Conservation (phyloP, 192 early-diverging fungal species). For the Neocallimastix lanati region DNA sequence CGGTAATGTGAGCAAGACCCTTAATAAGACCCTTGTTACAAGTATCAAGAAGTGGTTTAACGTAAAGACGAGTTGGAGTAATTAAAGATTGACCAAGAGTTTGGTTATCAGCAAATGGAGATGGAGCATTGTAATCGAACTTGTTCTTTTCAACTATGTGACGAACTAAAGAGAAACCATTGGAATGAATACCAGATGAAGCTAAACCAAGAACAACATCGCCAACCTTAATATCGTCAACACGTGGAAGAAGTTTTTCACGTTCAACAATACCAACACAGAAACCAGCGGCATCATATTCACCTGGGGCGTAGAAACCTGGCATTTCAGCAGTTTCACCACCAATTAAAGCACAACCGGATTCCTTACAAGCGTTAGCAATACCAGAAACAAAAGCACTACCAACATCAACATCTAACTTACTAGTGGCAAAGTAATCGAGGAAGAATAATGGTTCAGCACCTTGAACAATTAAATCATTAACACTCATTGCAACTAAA, state of each 20-base stretch:
- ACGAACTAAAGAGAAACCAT: conserved; percentile 96
- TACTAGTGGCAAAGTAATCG: conserved; percentile 93
- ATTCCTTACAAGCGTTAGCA: conserved; percentile 73
- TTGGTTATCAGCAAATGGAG: conserved; percentile 43
- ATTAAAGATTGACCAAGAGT: conserved; percentile 74
- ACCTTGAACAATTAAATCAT: conserved; percentile 95
- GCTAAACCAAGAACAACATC: conserved; percentile 79
- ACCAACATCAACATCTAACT: conserved; percentile 80
- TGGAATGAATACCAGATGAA: conserved; percentile 96
- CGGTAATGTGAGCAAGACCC: conserved; percentile 95
- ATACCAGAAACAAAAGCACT: conserved; percentile 83
- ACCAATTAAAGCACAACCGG: conserved; percentile 87
- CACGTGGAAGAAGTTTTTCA: conserved; percentile 62
- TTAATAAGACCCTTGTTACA: conserved; percentile 60
- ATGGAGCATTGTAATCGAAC: conserved; percentile 51
- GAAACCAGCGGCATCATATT: conserved; percentile 88
- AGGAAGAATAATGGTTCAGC: conserved; percentile 97
- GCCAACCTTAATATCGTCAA: conserved; percentile 50
- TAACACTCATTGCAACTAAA: conserved; percentile 98
- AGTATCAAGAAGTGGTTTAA: conserved; percentile 73
- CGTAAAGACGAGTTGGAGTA: conserved; percentile 89
- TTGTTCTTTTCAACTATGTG: conserved; percentile 53
- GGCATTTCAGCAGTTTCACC: conserved; percentile 99
- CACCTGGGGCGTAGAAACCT: conserved; percentile 70
- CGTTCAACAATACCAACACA: conserved; percentile 93